These are phyloP conservation scores for Trypanosomatidae sp. DNA, from an alignment of 208 protist species.

Conservation along the genomic window DNA sequence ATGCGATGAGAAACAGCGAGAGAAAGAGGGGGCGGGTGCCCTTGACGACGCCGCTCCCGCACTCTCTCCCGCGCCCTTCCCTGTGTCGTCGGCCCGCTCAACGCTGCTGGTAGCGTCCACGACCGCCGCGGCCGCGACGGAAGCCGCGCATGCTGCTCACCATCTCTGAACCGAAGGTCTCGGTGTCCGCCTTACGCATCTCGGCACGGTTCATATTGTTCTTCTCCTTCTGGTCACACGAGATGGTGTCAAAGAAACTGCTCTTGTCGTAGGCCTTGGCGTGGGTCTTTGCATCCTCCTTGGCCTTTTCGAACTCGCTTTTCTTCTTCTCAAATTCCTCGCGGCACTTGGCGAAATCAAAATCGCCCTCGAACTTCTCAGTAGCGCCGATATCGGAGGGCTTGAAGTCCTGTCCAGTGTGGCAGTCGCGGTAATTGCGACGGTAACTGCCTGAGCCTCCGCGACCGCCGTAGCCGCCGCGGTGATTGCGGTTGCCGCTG, in stretches of 20 bases:
- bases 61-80: neutral
- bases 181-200: conserved; percentile 81
- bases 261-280: conserved; percentile 82
- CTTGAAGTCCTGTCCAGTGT: conserved; percentile 89
- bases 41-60: neutral
- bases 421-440: conserved; percentile 52
- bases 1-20: neutral
- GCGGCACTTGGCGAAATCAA: conserved; percentile 84
- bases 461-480: conserved; percentile 43
- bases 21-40: neutral
- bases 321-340: conserved; percentile 93
- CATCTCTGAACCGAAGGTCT: conserved; percentile 87
- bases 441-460: conserved; percentile 45
- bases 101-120: conserved; percentile 67
- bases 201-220: conserved; percentile 60
- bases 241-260: conserved; percentile 90
- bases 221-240: conserved; percentile 76
- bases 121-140: conserved; percentile 64
- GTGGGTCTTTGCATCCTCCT: conserved; percentile 74
- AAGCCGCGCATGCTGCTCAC: conserved; percentile 79
- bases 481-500: conserved; percentile 21
- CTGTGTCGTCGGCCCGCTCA: conserved; percentile 19
- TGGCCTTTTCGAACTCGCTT: conserved; percentile 87
- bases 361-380: conserved; percentile 89
- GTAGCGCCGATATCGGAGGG: conserved; percentile 51